phyloP scores from a whole-genome alignment of 2,329 filamentous ascomycete species.

The Aspergillus sp. region DNA sequence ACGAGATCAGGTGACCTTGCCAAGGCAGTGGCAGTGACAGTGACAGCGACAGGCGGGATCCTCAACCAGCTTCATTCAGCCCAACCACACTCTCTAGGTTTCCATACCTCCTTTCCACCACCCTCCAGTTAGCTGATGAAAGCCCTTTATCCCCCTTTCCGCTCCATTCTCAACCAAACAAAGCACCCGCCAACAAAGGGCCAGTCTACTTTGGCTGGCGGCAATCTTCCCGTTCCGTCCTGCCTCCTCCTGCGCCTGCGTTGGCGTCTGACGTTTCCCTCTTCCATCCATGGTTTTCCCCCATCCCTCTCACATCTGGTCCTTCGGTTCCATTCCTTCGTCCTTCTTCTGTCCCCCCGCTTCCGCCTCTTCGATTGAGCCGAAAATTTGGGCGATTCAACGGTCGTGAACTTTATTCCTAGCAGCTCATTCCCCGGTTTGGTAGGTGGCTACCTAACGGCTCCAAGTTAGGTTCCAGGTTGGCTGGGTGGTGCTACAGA shows the following conservation, averaged over 20 bases:
- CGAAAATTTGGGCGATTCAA: neutral
- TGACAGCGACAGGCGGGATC: no score
- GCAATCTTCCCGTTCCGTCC: neutral
- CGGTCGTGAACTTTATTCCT: no score
- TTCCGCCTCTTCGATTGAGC: neutral
- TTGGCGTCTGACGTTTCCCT: neutral
- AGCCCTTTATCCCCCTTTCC: neutral
- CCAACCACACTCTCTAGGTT: neutral
- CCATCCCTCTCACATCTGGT: neutral
- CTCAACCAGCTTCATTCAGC: neutral
- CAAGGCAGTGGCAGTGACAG: neutral
- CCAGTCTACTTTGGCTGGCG: no score
- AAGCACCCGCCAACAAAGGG: no score
- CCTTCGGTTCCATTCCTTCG: conserved; percentile 11
- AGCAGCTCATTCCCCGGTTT: neutral
- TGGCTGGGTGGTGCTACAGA: no score
- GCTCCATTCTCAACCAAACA: no score
- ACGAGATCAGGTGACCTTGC: neutral
- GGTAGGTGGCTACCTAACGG: neutral
- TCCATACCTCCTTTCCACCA: no score
- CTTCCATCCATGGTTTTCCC: conserved; percentile 8
- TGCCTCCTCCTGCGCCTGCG: neutral
- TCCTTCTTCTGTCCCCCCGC: neutral
- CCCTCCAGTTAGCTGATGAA: no score
- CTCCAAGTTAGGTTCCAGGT: no score